phyloP scores from a whole-genome alignment of 169 alveolate species.

The Plasmodium gaboni region DNA sequence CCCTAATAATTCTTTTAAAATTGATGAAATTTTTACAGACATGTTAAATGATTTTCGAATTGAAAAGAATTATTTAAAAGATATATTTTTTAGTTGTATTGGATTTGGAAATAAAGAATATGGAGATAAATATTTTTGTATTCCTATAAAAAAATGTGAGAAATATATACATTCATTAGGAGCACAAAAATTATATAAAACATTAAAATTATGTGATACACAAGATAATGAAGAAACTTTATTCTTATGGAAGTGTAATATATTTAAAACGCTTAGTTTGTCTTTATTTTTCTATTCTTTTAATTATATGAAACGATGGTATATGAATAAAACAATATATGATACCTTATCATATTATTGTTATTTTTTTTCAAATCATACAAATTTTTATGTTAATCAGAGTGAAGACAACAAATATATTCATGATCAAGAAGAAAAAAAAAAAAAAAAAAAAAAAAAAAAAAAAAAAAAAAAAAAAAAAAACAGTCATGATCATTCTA shows the following conservation, averaged over 20 bases:
- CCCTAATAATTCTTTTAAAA: slow-evolving; percentile 46
- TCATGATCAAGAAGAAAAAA: not conserved
- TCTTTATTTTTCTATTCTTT: slow-evolving; percentile 30
- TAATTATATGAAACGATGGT: slow-evolving; percentile 10
- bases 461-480: too few relatives aligned
- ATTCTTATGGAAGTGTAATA: slow-evolving; percentile 36
- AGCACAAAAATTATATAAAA: slow-evolving; percentile 30
- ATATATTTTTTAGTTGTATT: slow-evolving; percentile 64
- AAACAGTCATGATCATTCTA: not conserved
- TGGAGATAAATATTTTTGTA: slow-evolving; percentile 57
- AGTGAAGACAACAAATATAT: not conserved
- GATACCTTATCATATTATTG: slow-evolving; percentile 23
- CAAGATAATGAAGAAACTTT: slow-evolving; percentile 26
- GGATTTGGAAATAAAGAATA: slow-evolving; percentile 70
- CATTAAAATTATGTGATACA: slow-evolving; percentile 42
- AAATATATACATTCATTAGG: slow-evolving; percentile 32
- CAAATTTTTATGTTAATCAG: not conserved
- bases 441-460: not conserved
- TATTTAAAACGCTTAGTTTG: slow-evolving; percentile 38
- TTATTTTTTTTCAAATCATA: slow-evolving; percentile 28
- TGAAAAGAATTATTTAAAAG: slow-evolving; percentile 42
- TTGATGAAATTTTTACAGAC: slow-evolving; percentile 40
- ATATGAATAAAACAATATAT: slow-evolving; percentile 7
- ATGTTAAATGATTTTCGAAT: slow-evolving; percentile 20
- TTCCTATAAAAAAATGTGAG: slow-evolving; percentile 59